Evolutionary conservation across 1,139 yeast species (phyloP).

Genomic region (Protomyces inundatus): DNA sequence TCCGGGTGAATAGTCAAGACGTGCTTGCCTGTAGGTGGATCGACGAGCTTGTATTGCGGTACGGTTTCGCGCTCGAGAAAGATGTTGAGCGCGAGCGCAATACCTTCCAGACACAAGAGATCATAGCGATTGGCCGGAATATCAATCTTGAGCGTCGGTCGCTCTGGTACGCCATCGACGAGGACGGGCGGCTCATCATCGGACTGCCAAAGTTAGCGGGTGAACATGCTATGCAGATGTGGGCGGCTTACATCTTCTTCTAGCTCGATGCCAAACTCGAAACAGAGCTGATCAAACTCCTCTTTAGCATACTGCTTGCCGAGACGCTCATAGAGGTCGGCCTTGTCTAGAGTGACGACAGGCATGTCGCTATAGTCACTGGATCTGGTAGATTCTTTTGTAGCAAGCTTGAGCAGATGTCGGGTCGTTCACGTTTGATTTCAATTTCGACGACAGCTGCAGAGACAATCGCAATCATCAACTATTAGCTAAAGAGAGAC

Average conservation of each 20-base stretch:
- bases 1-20: conserved; percentile 18
- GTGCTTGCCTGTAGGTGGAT: conserved; percentile 43
- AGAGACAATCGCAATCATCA: not conserved
- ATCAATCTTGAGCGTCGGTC: conserved; percentile 94
- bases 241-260: conserved; percentile 63
- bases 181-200: conserved; percentile 47
- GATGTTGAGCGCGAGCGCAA: conserved; percentile 88
- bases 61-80: conserved; percentile 64
- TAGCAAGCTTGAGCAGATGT: not conserved
- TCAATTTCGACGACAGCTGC: not conserved
- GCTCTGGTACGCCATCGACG: conserved; percentile 55
- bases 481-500: not conserved
- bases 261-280: conserved; percentile 93
- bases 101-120: conserved; percentile 96
- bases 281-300: conserved; percentile 95
- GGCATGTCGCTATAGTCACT: conserved; percentile 62
- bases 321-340: conserved; percentile 75
- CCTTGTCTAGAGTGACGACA: conserved; percentile 90
- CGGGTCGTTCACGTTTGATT: not conserved
- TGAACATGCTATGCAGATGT: conserved; percentile 37
- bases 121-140: conserved; percentile 97
- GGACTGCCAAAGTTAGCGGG: conserved; percentile 34
- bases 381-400: not conserved
- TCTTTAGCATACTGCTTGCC: conserved; percentile 56
- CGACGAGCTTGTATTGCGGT: conserved; percentile 60